Base-by-base conservation (phyloP, 2,329 filamentous ascomycete genomes). In the Tolypocladium tundrense region DNA sequence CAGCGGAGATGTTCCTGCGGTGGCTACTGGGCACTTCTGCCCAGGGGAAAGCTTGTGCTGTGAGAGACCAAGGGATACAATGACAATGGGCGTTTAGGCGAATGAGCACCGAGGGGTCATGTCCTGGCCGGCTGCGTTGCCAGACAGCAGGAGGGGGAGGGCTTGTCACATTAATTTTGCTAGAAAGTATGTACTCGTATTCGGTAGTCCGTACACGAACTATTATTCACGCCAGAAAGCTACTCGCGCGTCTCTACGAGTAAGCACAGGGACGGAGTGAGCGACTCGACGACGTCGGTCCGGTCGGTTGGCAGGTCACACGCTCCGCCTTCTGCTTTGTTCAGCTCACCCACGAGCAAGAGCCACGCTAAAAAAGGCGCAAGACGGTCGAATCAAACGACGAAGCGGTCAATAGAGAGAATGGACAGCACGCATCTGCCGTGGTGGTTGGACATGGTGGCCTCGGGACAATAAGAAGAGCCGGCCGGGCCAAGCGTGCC, bases 1-100 rank as follows among this genome's bases (percentile, higher is more conserved):
- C 79, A 83, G 68, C 73, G 79, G 31, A 77, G 75, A 64, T 85
- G 82, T 60, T 74, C 75, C 6, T 85, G 82, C 61, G 77, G 78
- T 9, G 82, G 81, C 2, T 73, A 74, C 55, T 82, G 82, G 78
- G 77, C 74, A 3, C 59, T 83, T 53, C 59, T 81, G 54, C 70
- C 70, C 0, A 67, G 66, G 51, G 72, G 67, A 7, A 69, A 65
- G 59, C 55, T 67, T 31, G 43, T 65, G 45, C 27, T 64, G 54
- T 67, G 54, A 61, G 27, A 31, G 31, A 52, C 21, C 21, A 16
- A 19, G 48, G 31, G 31, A 33, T n/a, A 19, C 19, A 21, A 14
- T 3, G 48, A 14, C 19, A 52, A 37, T 35, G 4, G 48, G 48
- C 31, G 48, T 51, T 33, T 27, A 35, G 48, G 48, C 16, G 48